Base-by-base conservation (phyloP, 2,329 filamentous ascomycete species). In the Penicillium sp. region DNA sequence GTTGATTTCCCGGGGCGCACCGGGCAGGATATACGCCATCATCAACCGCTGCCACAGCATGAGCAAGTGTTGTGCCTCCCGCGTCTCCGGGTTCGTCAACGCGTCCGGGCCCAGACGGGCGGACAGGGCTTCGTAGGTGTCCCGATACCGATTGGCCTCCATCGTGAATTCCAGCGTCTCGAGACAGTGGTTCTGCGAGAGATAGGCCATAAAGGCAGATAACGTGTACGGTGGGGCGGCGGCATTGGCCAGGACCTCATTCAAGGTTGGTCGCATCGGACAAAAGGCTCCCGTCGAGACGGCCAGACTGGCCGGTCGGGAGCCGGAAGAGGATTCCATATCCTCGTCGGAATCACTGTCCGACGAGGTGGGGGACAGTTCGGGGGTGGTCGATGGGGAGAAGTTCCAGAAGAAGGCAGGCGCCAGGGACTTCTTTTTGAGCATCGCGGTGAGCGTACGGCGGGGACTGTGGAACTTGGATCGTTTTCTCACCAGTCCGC, bases 101-200 rank as follows among this genome's bases (percentile, higher is more conserved):
- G 81, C 79, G 57, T 78, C 78, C 51, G 80, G 80, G 3, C 74
- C 75, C 28, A 78, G 65, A 60, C 79, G 76, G 58, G 86, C 85
- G 60, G 86, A 79, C 71, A 86, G 81, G 59, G 85, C 82, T 56
- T 83, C 79, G 74, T 87, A 89, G 70, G 87, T 84, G 70, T 88
- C 86, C 55, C 87, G 85, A 75, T 98, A 99, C 62, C 92, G 86
- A 60, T 93, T 90, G 25, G 94, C 91, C 75, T 97, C 95, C 83
- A 97, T 89, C 43, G 93, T 97, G 76, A 99, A 99, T 74, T 98
- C 95, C 42, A 99, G 83, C 1, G 93, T 97, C 78, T 99, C 95
- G 66, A 98, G 82, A 74, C 95, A 99, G 78, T 98, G 94, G 72
- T 98, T 98, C 73, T 96, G 93, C 0, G 94, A 97, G 4, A 98